Base-by-base conservation (phyloP, 225 moss, liverwort and hornwort species). In the Pseudoscleropodium purum region DNA sequence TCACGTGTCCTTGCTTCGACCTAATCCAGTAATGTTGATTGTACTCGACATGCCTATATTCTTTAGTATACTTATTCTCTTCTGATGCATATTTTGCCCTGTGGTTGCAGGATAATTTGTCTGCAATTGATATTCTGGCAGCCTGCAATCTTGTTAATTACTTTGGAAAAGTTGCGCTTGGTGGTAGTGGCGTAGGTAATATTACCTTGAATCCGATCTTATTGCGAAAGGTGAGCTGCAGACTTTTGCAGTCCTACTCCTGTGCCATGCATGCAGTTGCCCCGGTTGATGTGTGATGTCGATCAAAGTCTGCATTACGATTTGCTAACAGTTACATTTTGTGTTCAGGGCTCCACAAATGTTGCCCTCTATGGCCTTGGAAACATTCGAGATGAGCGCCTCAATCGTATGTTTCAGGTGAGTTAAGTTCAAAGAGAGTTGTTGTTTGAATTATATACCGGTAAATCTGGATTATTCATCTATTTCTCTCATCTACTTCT, bases 331-430 rank as follows among this genome's bases (percentile, higher is more conserved):
- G 74, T 87, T 88, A 49, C 76, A 66, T 85, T 63, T 59, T 82
- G 27, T 85, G 77, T 88, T 76, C 95, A 98, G 97, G 99, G 99
- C 79, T 92, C 94, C 63, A 96, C 99, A 88, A 97, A 92, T 81
- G 97, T 99, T 91, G 97, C 99, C 62, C 90, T 99, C 9, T 99
- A 99, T 91, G 99, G 99, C 63, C 96, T 99, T 72, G 99, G 99
- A 90, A 99, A 99, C 87, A 99, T 97, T 90, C 95, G 99, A 76
- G 99, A 99, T 89, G 99, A 99, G 93, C 96, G 99, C 80, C 97
- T 99, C 47, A 99, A 99, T 92, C 96, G 99, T 84, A 99, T 99
- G 99, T 97, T 99, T 88, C 99, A 99, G 95, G 98, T 96, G 74
- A 90, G 89, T 89, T 61, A 84, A 85, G 81, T 85, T 87, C 37